A percentile compares a stretch with the other conserved stretches of the same genome.
These are phyloP conservation scores for Scheffersomyces titani DNA, from an alignment of 1,139 yeast genomes.

Conservation along the genomic window DNA sequence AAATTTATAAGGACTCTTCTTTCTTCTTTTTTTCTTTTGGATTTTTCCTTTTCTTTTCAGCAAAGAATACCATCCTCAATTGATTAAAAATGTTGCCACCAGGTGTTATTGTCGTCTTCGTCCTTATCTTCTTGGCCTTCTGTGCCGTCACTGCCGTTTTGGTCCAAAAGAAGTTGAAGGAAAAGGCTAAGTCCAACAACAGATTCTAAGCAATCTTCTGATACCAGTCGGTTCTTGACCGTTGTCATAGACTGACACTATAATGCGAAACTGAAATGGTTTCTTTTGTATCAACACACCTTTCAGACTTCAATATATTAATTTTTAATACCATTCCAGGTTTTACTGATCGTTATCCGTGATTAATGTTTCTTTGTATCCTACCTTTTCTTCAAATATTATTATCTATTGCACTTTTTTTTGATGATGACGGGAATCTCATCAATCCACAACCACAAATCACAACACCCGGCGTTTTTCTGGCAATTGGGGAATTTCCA, in stretches of 20 bases:
- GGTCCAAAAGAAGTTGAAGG: conserved; percentile 40
- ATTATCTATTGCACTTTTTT: not conserved
- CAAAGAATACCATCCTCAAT: conserved; percentile 7
- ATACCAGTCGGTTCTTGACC: not conserved
- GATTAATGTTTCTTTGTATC: not conserved
- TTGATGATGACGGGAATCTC: not conserved
- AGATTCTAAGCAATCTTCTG: conserved; percentile 37
- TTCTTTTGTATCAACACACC: not conserved
- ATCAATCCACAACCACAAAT: not conserved
- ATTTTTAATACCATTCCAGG: not conserved
- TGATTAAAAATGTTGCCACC: conserved; percentile 44
- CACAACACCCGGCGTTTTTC: not conserved
- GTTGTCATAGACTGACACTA: not conserved
- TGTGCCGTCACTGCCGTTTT: conserved; percentile 36
- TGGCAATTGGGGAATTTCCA: not conserved
- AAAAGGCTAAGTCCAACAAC: conserved; percentile 44
- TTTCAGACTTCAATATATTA: not conserved
- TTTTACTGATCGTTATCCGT: not conserved
- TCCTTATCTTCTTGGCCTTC: conserved; percentile 45
- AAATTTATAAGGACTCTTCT: not conserved
- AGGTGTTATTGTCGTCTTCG: conserved; percentile 54
- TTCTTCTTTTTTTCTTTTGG: conserved; percentile 8
- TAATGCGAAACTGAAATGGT: not conserved
- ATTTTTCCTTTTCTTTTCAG: conserved; percentile 7
- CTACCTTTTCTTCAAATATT: not conserved